Conservation (phyloP, 176 grass and related monocot genomes). For the Aegilops sharonensis region DNA sequence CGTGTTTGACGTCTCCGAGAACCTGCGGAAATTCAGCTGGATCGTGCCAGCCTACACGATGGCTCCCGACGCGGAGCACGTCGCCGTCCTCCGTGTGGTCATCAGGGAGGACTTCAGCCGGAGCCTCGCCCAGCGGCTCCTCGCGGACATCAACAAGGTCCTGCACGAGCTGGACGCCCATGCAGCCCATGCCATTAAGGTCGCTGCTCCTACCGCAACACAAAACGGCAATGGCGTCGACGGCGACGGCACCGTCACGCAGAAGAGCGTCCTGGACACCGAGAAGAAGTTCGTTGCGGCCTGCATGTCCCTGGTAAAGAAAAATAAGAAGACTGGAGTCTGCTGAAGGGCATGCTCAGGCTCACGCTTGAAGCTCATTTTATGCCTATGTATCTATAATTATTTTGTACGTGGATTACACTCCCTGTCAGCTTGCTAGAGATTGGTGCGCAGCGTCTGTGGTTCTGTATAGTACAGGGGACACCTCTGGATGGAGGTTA, state of each 20-base stretch:
- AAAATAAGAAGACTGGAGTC: conserved; percentile 33
- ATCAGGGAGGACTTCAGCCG: conserved; percentile 85
- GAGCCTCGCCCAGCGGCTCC: conserved; percentile 54
- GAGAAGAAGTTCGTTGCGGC: conserved; percentile 27
- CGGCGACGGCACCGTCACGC: not conserved
- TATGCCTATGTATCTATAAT: not conserved
- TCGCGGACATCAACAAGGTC: conserved; percentile 47
- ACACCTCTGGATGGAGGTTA: not conserved
- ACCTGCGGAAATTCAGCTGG: conserved; percentile 71
- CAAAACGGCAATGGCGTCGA: not conserved
- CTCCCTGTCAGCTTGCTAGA: not conserved
- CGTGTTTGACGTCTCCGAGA: conserved; percentile 65
- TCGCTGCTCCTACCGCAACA: not conserved
- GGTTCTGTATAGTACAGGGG: not conserved
- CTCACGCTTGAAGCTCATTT: not conserved
- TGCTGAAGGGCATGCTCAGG: conserved; percentile 28
- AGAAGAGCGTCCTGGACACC: conserved; percentile 50
- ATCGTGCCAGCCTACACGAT: conserved; percentile 91
- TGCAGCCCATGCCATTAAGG: conserved; percentile 10
- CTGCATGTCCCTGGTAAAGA: conserved; percentile 27
- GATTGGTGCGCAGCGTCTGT: not conserved
- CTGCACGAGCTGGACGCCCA: conserved; percentile 55
- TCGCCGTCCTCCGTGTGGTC: conserved; percentile 74
- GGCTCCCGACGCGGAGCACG: conserved; percentile 62
- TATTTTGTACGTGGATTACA: not conserved